phyloP scores from a whole-genome alignment of 305 asterid species.

The Fraxinus sp. region DNA sequence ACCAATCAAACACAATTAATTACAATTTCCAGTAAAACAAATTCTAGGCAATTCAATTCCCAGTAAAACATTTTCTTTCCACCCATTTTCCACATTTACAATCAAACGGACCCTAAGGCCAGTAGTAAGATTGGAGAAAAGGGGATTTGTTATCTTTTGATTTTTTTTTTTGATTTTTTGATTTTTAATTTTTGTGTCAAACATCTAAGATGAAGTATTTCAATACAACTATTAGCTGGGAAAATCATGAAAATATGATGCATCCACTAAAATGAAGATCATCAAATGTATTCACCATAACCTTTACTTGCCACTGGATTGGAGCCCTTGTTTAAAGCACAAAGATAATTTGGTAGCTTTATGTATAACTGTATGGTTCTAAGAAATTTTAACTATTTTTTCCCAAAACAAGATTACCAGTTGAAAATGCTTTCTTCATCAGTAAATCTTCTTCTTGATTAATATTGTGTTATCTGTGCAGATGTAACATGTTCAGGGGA shows the following conservation, averaged over 20 bases:
- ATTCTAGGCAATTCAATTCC: too few relatives aligned
- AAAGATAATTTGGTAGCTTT: neutral
- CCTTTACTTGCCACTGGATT: neutral
- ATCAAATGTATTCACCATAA: neutral
- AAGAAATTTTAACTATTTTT: neutral
- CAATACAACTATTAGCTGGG: neutral
- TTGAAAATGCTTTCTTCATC: neutral
- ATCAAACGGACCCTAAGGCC: too few relatives aligned
- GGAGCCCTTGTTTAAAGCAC: neutral
- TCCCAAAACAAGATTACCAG: neutral
- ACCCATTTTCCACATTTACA: too few relatives aligned
- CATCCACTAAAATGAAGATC: neutral
- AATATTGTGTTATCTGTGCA: conserved; percentile 39
- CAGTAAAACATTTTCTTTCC: too few relatives aligned
- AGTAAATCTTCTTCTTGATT: conserved; percentile 2
- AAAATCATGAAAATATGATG: neutral
- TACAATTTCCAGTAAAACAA: too few relatives aligned
- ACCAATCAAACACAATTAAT: too few relatives aligned
- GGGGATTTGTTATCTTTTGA: neutral
- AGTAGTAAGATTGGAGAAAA: too few relatives aligned
- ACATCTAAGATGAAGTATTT: neutral
- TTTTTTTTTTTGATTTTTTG: neutral
- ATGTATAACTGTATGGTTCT: neutral
- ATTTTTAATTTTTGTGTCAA: neutral
- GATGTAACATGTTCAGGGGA: conserved; percentile 70